phyloP scores from a whole-genome alignment of 495 filamentous ascomycete species.

The Hypomontagnella submonticulosa region DNA sequence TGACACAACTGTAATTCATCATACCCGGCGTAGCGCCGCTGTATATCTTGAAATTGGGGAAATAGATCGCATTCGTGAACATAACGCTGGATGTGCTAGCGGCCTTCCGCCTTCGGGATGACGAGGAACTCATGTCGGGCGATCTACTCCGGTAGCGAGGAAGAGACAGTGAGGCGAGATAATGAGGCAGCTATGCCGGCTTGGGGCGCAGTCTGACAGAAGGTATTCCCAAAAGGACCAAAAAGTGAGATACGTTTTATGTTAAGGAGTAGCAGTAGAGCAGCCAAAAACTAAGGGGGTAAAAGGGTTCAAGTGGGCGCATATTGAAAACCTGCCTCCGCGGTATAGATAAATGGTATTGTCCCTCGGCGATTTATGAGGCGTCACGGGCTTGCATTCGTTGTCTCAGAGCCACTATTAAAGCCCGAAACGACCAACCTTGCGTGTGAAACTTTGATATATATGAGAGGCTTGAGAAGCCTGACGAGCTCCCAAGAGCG shows the following conservation, averaged over 20 bases:
- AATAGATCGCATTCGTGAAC: constrained; percentile 85
- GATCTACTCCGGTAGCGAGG: neutral
- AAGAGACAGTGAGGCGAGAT: constrained; percentile 12
- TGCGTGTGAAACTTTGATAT: constrained; percentile 34
- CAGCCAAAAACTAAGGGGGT: constrained; percentile 26
- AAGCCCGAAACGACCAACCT: constrained; percentile 37
- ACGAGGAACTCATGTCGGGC: constrained; percentile 45
- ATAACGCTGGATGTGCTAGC: constrained; percentile 58
- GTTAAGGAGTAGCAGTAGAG: constrained; percentile 21
- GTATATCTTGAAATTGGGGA: constrained; percentile 87
- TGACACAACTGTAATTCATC: constrained; percentile 69
- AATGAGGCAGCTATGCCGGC: constrained; percentile 5
- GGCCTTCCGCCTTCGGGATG: constrained; percentile 54
- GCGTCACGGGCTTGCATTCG: constrained; percentile 29
- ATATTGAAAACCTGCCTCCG: constrained; percentile 35
- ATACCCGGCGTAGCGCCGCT: constrained; percentile 79
- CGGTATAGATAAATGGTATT: constrained; percentile 20
- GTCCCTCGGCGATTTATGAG: constrained; percentile 21
- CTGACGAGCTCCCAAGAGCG: constrained; percentile 33
- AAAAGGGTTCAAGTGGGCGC: constrained; percentile 26
- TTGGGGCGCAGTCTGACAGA: constrained; percentile 8
- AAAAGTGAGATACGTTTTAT: constrained; percentile 20
- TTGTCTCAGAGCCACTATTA: constrained; percentile 41
- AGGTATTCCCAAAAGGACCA: neutral
- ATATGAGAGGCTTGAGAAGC: constrained; percentile 32